Conservation (phyloP, 768 basidiomycete genomes). For the Hypholoma sublateritium region DNA sequence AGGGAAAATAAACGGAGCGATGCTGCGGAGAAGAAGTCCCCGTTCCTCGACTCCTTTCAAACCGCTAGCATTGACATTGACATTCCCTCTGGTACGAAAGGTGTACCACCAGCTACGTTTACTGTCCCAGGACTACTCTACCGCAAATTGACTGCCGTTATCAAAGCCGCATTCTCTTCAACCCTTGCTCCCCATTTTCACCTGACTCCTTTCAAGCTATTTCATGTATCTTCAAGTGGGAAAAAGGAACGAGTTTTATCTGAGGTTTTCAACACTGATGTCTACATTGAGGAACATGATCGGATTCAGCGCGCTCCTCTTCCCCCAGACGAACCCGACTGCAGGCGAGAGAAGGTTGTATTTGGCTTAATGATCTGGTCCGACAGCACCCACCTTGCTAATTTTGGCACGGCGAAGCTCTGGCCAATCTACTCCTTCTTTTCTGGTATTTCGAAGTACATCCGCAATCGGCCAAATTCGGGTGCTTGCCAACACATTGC, state of each 20-base stretch:
- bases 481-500: conserved; percentile 38
- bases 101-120: conserved; percentile 17
- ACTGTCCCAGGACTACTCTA: conserved; percentile 26
- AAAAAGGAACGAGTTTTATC: conserved; percentile 15
- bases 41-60: conserved; percentile 13
- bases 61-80: conserved; percentile 15
- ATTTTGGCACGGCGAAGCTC: conserved; percentile 29
- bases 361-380: conserved; percentile 27
- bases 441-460: conserved; percentile 42
- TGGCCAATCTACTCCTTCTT: conserved; percentile 43
- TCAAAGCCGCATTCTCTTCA: conserved; percentile 19
- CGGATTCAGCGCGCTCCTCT: conserved; percentile 9
- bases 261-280: conserved; percentile 30
- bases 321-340: conserved; percentile 3
- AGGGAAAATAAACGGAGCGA: conserved; percentile 17
- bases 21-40: conserved; percentile 11
- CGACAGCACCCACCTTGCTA: conserved; percentile 23
- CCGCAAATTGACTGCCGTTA: conserved; percentile 18
- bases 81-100: conserved; percentile 22
- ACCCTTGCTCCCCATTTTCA: conserved; percentile 18
- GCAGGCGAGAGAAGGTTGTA: conserved; percentile 22
- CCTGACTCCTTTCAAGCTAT: conserved; percentile 23
- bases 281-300: conserved; percentile 25
- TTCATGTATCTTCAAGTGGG: conserved; percentile 4
- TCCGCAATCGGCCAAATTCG: conserved; percentile 24